phyloP scores from a whole-genome alignment of 192 early-diverging fungal species.

The Coemansia sp. region DNA sequence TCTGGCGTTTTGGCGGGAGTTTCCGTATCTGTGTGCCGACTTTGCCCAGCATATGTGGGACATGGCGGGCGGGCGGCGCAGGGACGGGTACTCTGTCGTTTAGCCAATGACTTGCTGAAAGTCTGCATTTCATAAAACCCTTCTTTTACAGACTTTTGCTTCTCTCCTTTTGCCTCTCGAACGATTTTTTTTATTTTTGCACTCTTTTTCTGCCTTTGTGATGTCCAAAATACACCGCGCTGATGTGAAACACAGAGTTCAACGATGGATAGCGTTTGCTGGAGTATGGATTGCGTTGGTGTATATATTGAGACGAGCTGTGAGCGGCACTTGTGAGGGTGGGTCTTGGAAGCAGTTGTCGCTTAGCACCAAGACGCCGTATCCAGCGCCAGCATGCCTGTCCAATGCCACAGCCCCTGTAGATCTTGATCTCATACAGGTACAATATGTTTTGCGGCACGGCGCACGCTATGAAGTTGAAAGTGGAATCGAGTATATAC shows the following conservation, averaged over 20 bases:
- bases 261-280: neutral
- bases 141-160: neutral
- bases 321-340: neutral
- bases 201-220: neutral
- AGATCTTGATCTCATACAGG: constrained; percentile 25
- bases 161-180: neutral
- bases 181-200: neutral
- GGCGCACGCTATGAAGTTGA: constrained; percentile 37
- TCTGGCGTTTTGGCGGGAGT: constrained; percentile 48
- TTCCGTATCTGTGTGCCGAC: constrained; percentile 48
- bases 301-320: neutral
- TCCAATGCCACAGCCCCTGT: neutral
- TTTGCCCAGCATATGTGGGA: constrained; percentile 53
- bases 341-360: neutral
- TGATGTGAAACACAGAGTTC: neutral
- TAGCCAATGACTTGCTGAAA: neutral
- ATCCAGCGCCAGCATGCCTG: neutral
- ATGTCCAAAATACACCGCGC: neutral
- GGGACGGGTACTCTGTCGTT: constrained; percentile 51
- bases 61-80: constrained; percentile 40
- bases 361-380: constrained; percentile 47
- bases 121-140: neutral
- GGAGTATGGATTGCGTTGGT: neutral
- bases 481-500: constrained; percentile 16
- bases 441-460: constrained; percentile 36